Evolutionary conservation across 2,329 filamentous ascomycete genomes (phyloP).

Genomic region (Blumeriella jaapii): DNA sequence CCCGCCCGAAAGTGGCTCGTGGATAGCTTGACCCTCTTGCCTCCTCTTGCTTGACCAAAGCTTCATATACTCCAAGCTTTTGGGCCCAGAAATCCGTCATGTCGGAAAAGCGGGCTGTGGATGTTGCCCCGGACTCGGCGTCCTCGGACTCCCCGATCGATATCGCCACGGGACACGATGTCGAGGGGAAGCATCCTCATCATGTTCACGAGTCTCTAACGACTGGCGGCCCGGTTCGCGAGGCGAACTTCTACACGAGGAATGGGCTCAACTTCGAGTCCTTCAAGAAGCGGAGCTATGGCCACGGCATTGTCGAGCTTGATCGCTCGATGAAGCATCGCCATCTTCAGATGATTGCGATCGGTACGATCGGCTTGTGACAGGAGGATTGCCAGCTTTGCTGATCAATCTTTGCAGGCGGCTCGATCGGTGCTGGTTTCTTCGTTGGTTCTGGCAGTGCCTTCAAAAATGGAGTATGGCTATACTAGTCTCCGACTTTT

Average conservation of each 20-base stretch:
- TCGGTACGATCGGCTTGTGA: slow-evolving; percentile 33
- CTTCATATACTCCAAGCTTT: too few relatives aligned
- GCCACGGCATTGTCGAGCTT: slow-evolving; percentile 5
- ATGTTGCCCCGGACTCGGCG: too few relatives aligned
- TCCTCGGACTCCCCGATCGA: too few relatives aligned
- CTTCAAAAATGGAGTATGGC: slow-evolving; percentile 4
- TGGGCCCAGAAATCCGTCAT: too few relatives aligned
- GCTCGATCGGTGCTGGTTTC: slow-evolving; percentile 8
- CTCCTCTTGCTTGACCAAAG: too few relatives aligned
- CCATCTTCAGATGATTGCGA: slow-evolving; percentile 51
- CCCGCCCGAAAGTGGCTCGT: too few relatives aligned
- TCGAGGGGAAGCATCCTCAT: too few relatives aligned
- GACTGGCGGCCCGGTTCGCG: too few relatives aligned
- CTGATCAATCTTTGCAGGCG: neutral
- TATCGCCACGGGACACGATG: too few relatives aligned
- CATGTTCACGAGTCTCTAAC: too few relatives aligned
- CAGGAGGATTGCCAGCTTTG: neutral
- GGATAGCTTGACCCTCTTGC: too few relatives aligned
- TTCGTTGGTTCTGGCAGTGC: slow-evolving; percentile 7
- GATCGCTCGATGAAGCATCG: slow-evolving; percentile 30
- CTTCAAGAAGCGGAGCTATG: slow-evolving; percentile 8
- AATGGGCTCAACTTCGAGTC: slow-evolving; percentile 7
- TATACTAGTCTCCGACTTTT: neutral
- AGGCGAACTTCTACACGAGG: slow-evolving; percentile 6
- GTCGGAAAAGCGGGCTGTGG: too few relatives aligned